Percentiles rank a stretch among this genome's conserved stretches.
Conservation (phyloP, 1,284 basidiomycete species). For the Ceratorhiza oryzae-sativae region DNA sequence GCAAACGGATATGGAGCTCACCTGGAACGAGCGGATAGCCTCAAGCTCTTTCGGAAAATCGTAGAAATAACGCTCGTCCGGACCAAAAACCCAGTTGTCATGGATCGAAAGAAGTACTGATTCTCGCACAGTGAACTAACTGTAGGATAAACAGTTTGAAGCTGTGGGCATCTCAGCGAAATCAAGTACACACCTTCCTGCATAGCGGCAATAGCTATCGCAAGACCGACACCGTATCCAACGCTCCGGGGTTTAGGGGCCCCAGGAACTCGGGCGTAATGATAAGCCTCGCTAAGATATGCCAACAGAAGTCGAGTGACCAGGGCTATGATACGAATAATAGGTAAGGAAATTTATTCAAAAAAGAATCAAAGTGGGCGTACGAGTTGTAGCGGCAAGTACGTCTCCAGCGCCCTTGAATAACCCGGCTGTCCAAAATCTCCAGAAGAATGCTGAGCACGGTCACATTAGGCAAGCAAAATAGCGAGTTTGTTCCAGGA, state of each 20-base stretch:
- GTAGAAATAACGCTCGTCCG: conserved; percentile 33
- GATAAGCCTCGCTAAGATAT: conserved; percentile 37
- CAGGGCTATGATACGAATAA: background rate
- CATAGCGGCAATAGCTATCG: conserved; percentile 28
- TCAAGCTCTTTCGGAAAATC: conserved; percentile 31
- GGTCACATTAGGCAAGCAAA: background rate
- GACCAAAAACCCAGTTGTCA: conserved; percentile 39
- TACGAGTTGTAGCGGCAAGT: conserved; percentile 33
- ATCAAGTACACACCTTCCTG: conserved; percentile 11
- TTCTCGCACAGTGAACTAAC: conserved; percentile 37
- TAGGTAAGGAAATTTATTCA: too few relatives aligned
- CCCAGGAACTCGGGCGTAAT: conserved; percentile 20
- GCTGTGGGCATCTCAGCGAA: background rate
- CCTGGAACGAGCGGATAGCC: conserved; percentile 30
- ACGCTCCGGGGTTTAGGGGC: conserved; percentile 20
- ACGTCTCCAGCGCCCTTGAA: conserved; percentile 25
- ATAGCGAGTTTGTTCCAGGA: background rate
- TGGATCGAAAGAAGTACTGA: conserved; percentile 39
- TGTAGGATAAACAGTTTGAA: background rate
- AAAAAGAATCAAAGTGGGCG: background rate
- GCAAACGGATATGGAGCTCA: background rate
- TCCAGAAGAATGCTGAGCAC: conserved; percentile 30
- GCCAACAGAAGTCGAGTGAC: conserved; percentile 33
- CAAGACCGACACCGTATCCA: conserved; percentile 20
- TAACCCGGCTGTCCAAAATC: conserved; percentile 30